Base-by-base conservation (phyloP, 306 rosid genomes). In the Argentina anserina region DNA sequence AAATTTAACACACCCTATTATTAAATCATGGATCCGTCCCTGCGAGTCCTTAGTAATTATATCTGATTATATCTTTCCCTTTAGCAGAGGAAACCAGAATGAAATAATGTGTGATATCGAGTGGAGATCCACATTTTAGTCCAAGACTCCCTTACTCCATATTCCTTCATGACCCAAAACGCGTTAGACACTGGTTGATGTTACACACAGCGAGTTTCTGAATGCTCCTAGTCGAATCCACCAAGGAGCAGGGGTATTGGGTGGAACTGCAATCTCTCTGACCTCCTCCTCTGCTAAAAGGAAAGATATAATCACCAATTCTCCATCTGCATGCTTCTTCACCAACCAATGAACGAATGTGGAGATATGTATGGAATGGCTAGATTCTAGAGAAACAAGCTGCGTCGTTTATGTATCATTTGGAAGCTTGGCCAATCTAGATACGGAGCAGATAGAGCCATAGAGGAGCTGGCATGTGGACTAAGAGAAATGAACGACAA, bases 331-430 rank as follows among this genome's bases (percentile, higher is more conserved):
- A 50, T n/a, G 0, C 28, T 50, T 49, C 25, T 0, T 7, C 20
- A n/a, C 52, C 39, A 67, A 11, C 73, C 72, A 28, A 28, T 58
- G 37, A 58, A 58, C 63, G n/a, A 12, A 46, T 20, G 66, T 28
- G 3, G 58, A 26, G 23, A 53, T 20, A 20, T 67, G 61, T 18
- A 29, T 43, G 2, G 53, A 81, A 6, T 81, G 81, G 81, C 60
- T 81, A 15, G 67, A 68, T 33, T 49, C 72, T 1, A 81, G 63
- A 52, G 75, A 42, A 6, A 45, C 39, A 0, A 52, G 29, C 9
- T 77, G 73, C 4, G 70, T 81, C 9, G 62, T 81, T 23, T 81
- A 76, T 9, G 75, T 73, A 13, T 78, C 79, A 11, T 76, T 81
- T 25, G 79, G 84, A 5, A 81, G 84, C 62, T 4, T 81, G 70